Evolutionary conservation across 495 filamentous ascomycete species (phyloP).

Genomic region (Penicillium longicatenatum): DNA sequence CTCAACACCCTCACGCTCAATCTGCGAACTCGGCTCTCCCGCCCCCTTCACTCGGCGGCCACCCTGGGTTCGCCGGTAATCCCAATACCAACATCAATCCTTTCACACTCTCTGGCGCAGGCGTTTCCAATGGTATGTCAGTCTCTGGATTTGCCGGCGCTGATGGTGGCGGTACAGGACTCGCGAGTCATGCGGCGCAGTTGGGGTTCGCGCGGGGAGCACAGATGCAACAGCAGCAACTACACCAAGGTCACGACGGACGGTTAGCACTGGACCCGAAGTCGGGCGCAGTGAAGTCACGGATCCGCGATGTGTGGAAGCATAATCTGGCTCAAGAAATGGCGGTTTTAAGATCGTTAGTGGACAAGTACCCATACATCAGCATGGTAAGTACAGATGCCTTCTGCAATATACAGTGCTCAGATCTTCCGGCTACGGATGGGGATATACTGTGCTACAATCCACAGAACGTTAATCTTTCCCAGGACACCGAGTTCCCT

Average conservation of each 20-base stretch:
- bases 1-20: conserved; percentile 55
- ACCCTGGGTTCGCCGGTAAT: conserved; percentile 62
- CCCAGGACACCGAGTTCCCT: conserved; percentile 94
- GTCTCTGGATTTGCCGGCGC: conserved; percentile 58
- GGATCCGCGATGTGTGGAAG: conserved; percentile 95
- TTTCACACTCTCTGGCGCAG: conserved; percentile 59
- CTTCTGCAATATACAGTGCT: background rate
- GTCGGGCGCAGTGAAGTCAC: conserved; percentile 56
- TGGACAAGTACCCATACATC: conserved; percentile 91
- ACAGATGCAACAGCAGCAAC: conserved; percentile 65
- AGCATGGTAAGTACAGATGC: conserved; percentile 75
- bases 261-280: conserved; percentile 45
- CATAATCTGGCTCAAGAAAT: conserved; percentile 91
- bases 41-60: conserved; percentile 58
- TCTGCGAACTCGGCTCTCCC: conserved; percentile 58
- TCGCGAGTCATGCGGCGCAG: conserved; percentile 87
- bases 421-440: background rate
- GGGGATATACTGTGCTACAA: background rate
- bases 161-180: conserved; percentile 72
- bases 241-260: conserved; percentile 56
- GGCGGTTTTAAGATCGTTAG: conserved; percentile 70
- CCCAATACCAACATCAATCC: conserved; percentile 68
- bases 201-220: conserved; percentile 82
- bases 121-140: conserved; percentile 53
- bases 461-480: conserved; percentile 5